These are phyloP conservation scores for Eucommia ulmoides DNA, from an alignment of 257 asterid species.

Conservation along the genomic window DNA sequence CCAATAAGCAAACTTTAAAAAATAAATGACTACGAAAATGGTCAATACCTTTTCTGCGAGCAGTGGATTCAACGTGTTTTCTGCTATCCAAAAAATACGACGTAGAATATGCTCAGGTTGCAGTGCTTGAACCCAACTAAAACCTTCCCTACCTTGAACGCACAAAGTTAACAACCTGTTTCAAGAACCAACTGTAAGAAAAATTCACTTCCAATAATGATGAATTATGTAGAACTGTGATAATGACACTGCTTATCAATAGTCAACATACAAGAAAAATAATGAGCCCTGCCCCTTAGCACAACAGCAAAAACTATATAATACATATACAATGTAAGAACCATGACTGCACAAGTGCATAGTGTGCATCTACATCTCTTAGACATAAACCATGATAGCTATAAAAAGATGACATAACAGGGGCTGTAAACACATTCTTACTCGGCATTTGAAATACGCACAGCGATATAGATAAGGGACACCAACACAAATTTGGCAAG, in stretches of 20 bases:
- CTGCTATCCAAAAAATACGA: conserved; percentile 80
- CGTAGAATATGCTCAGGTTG: conserved; percentile 45
- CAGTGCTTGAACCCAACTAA: conserved; percentile 59
- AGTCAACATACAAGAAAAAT: no score
- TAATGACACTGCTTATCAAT: no score
- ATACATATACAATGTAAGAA: background rate
- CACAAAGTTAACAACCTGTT: conserved; percentile 64
- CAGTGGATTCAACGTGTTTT: conserved; percentile 60
- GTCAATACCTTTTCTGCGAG: conserved; percentile 66
- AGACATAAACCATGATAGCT: background rate
- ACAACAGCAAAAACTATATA: background rate
- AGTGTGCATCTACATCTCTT: background rate
- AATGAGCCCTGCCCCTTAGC: no score
- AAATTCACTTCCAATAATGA: conserved; percentile 6
- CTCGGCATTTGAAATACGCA: no score
- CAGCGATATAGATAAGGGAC: no score
- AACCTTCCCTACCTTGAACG: conserved; percentile 59
- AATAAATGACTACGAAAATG: no score
- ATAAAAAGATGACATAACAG: background rate
- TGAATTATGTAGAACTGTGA: background rate
- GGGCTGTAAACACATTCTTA: background rate
- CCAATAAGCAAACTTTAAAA: no score
- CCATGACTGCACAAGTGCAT: background rate
- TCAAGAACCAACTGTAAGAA: conserved; percentile 14
- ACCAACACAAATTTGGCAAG: no score